phyloP scores from a whole-genome alignment of 2,329 filamentous ascomycete genomes.

The Epichloe aotearoae region DNA sequence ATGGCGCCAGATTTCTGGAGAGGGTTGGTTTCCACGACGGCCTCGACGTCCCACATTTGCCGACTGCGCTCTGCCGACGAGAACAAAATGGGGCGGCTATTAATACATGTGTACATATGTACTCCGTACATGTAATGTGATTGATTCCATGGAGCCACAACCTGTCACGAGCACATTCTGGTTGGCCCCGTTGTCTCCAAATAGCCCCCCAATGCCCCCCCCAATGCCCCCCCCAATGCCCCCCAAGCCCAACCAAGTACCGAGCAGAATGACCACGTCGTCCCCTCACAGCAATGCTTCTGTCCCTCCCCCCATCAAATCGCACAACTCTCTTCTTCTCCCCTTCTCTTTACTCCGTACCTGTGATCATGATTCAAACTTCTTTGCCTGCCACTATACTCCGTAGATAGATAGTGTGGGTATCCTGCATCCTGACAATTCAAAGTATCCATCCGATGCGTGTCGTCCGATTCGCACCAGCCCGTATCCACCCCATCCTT shows the following conservation, averaged over 20 bases:
- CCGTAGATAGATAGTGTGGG: no score
- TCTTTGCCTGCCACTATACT: no score
- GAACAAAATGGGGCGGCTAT: no score
- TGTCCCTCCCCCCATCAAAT: background rate
- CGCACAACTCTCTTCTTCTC: no score
- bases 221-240: no score
- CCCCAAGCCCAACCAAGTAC: background rate
- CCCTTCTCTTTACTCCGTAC: background rate
- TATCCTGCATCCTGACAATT: no score
- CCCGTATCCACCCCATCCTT: background rate
- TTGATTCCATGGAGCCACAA: background rate
- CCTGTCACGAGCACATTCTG: background rate
- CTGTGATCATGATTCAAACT: background rate
- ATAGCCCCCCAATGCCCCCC: no score
- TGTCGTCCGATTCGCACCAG: background rate
- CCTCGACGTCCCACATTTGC: background rate
- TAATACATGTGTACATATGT: no score
- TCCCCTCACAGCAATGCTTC: background rate
- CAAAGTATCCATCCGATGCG: background rate
- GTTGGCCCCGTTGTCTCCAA: no score
- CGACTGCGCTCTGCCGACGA: background rate
- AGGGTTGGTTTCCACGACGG: no score
- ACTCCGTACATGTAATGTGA: no score
- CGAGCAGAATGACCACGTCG: no score
- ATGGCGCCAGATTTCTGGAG: background rate